Base-by-base conservation (phyloP, 306 rosid species). In the Castanopsis chinensis region DNA sequence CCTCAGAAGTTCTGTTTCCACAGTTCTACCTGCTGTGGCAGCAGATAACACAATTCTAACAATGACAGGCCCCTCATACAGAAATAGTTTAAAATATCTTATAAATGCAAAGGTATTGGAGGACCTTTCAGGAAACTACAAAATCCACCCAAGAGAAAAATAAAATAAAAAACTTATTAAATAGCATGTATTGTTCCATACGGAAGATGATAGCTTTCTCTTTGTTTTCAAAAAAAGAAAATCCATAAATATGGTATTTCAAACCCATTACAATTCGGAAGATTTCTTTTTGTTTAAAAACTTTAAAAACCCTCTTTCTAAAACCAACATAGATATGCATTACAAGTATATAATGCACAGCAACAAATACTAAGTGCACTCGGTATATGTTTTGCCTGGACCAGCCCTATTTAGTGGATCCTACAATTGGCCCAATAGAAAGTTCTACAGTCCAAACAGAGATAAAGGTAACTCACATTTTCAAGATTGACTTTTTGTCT, bases 401-500 rank as follows among this genome's bases (percentile, higher is more conserved):
- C 54, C 73, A 60, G 33, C 73, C 53, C 25, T 43, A 60, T 53
- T 61, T 14, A 71, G 55, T 8, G 12, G 27, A 77, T 78, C 76
- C 76, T 59, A 21, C 19, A 68, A 85, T 33, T 75, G 43, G 82
- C 14, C 23, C n/a, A 45, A 59, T 52, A 68, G 37, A 4, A 72
- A 58, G 78, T 41, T 15, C 18, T 60, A 33, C n/a, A 49, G 30
- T 75, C 57, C 23, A 72, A 80, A 14, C 28, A 72, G 10, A 70
- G 52, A 63, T 17, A 65, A 73, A 55, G 43, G 71, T 10, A 59
- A 81, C 90, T 88, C 78, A 92, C 99, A 74, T 81, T 75, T 61
- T 85, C 74, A 55, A 78, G 43, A 45, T 78, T 7, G 41, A 78
- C 83, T 87, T 86, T 95, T 83, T 88, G 97, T 78, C 88, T 86